Evolutionary conservation across 1,284 basidiomycete species (phyloP).

Genomic region (Moesziomyces sp.): DNA sequence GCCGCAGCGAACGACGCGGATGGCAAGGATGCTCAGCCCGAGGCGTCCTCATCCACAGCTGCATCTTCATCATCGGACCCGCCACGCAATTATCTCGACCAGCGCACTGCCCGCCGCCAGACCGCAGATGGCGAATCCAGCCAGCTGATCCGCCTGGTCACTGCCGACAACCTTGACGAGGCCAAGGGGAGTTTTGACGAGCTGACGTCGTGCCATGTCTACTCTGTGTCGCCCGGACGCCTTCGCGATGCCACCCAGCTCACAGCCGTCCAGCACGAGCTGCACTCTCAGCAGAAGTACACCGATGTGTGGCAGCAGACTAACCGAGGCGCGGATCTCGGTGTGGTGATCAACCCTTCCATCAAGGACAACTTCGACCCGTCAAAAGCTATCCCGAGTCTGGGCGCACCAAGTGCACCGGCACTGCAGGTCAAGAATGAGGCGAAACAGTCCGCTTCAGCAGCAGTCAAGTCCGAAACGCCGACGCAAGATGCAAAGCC

Average conservation of each 20-base stretch:
- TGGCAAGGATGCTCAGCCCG: conserved; percentile 8
- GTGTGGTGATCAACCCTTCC: conserved; percentile 31
- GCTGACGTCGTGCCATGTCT: conserved; percentile 46
- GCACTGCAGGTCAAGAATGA: conserved; percentile 22
- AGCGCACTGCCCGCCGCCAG: conserved; percentile 15
- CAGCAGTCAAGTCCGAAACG: conserved; percentile 14
- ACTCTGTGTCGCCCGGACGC: conserved; percentile 47
- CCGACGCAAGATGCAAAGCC: conserved; percentile 14
- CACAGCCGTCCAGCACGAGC: conserved; percentile 50
- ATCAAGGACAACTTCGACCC: conserved; percentile 49
- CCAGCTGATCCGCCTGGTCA: conserved; percentile 33
- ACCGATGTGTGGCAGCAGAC: conserved; percentile 44
- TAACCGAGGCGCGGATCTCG: conserved; percentile 45
- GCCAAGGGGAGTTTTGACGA: conserved; percentile 19
- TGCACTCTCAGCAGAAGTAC: conserved; percentile 48
- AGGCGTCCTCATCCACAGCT: conserved; percentile 14
- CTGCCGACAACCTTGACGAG: conserved; percentile 32
- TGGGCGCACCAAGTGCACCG: conserved; percentile 28
- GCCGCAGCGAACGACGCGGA: background rate
- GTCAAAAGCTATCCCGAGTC: conserved; percentile 25
- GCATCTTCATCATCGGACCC: conserved; percentile 14
- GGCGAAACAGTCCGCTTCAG: conserved; percentile 10
- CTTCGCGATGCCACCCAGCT: conserved; percentile 46
- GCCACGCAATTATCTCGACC: conserved; percentile 23
- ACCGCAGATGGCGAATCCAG: conserved; percentile 8